These are phyloP conservation scores for Backusella tarrabulga DNA, from an alignment of 192 early-diverging fungal species.

Conservation along the genomic window DNA sequence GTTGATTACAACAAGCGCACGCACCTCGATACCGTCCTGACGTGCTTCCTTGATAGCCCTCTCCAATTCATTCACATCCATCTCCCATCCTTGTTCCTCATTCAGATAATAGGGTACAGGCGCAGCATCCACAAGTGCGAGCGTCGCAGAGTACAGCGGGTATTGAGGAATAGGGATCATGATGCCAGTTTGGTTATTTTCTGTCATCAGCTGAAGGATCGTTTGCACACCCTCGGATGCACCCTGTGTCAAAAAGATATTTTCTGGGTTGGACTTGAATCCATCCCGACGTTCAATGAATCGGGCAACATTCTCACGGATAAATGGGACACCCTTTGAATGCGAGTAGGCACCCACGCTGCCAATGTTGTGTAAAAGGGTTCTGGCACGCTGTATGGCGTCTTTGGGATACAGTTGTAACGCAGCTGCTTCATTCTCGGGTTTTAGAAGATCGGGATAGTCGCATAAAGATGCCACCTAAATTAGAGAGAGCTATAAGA, in stretches of 20 bases:
- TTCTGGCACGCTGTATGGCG: constrained; percentile 79
- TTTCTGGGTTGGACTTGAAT: constrained; percentile 69
- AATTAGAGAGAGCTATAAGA: constrained; percentile 58
- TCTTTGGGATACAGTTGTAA: constrained; percentile 77
- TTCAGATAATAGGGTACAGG: constrained; percentile 91
- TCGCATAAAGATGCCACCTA: constrained; percentile 89
- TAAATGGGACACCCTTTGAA: constrained; percentile 83
- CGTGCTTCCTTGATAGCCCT: constrained; percentile 58
- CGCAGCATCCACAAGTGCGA: constrained; percentile 80
- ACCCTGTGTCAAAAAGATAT: constrained; percentile 90
- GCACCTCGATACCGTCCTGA: constrained; percentile 76
- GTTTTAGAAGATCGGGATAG: constrained; percentile 76
- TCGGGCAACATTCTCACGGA: constrained; percentile 82
- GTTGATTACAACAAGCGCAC: constrained; percentile 95
- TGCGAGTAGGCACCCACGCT: constrained; percentile 91
- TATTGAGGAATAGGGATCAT: constrained; percentile 99
- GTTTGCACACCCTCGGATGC: constrained; percentile 94
- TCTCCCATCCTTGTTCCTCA: constrained; percentile 79
- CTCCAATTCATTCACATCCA: constrained; percentile 66
- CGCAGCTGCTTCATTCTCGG: constrained; percentile 52
- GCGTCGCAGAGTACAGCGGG: constrained; percentile 92
- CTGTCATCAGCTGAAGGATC: constrained; percentile 80
- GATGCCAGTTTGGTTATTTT: constrained; percentile 79
- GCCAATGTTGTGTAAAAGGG: constrained; percentile 65
- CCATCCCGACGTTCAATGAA: constrained; percentile 92